A percentile compares a stretch with the other conserved stretches of the same genome.
These are phyloP conservation scores for Neopestalotiopsis clavispora DNA, from an alignment of 2,329 filamentous ascomycete species.

Conservation along the genomic window DNA sequence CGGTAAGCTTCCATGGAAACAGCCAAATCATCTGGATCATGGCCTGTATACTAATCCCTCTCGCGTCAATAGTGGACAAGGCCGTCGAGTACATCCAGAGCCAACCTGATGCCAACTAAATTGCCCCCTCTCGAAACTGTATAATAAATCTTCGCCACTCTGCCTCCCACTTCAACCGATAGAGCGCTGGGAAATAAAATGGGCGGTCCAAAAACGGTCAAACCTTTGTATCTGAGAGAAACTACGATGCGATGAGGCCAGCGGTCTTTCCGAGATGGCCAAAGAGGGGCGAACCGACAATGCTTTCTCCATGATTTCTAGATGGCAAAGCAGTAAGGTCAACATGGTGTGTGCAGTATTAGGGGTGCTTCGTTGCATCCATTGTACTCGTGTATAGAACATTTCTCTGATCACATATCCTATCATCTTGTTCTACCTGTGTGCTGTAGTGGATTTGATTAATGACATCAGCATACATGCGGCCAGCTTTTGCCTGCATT, in stretches of 20 bases:
- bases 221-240: not conserved
- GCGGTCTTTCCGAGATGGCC: not conserved
- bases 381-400: slow-evolving; percentile 40
- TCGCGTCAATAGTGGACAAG: slow-evolving; percentile 74
- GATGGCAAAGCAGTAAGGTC: not conserved
- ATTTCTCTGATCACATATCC: slow-evolving; percentile 20
- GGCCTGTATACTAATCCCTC: slow-evolving; percentile 26
- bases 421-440: not conserved
- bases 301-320: not conserved
- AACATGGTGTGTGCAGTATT: slow-evolving; percentile 18
- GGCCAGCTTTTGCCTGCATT: not conserved
- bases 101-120: slow-evolving; percentile 85
- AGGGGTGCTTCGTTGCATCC: slow-evolving; percentile 19
- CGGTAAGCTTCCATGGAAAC: slow-evolving; percentile 61
- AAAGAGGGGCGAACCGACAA: slow-evolving; percentile 5
- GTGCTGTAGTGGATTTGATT: not conserved
- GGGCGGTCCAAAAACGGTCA: slow-evolving; percentile 3
- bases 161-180: slow-evolving; percentile 12
- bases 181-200: not conserved
- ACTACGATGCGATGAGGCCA: slow-evolving; percentile 7
- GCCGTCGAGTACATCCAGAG: slow-evolving; percentile 92
- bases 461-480: not conserved
- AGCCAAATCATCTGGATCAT: slow-evolving; percentile 14
- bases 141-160: slow-evolving; percentile 26
- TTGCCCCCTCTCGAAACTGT: slow-evolving; percentile 23